Conservation (phyloP, 257 asterid species). For the Capsicum baccatum region DNA sequence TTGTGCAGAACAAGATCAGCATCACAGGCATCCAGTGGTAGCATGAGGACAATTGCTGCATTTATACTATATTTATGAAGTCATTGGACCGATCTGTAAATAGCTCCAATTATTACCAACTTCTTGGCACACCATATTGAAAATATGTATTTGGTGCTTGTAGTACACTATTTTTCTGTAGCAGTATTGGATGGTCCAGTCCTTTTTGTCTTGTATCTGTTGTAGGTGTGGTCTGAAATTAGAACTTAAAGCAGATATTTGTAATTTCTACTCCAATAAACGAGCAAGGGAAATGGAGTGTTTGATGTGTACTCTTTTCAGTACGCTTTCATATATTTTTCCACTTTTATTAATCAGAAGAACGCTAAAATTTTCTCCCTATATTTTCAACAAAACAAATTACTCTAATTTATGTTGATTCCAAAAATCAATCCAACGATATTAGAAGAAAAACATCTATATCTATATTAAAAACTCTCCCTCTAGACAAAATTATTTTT, state of each 20-base stretch:
- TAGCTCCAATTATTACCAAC: not conserved
- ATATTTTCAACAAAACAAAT: not conserved
- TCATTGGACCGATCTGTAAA: conserved; percentile 5
- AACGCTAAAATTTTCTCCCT: not conserved
- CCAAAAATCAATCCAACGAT: no score
- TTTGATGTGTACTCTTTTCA: not conserved
- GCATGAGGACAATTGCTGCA: not conserved
- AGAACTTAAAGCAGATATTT: not conserved
- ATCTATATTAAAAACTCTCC: no score
- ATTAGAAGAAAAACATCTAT: no score
- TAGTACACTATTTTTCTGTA: not conserved
- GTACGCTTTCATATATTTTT: not conserved
- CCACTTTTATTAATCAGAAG: not conserved
- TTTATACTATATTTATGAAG: not conserved
- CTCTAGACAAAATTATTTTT: no score
- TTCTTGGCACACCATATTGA: not conserved
- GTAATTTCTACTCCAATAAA: not conserved
- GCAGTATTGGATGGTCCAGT: conserved; percentile 6
- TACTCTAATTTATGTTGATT: not conserved
- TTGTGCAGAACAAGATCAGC: conserved; percentile 24
- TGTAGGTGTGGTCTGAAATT: not conserved
- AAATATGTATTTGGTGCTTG: not conserved
- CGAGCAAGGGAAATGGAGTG: not conserved
- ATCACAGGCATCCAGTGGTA: conserved; percentile 26
- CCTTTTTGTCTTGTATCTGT: conserved; percentile 24